Conservation (phyloP, 176 grass and related monocot species). For the Eleusine indica region DNA sequence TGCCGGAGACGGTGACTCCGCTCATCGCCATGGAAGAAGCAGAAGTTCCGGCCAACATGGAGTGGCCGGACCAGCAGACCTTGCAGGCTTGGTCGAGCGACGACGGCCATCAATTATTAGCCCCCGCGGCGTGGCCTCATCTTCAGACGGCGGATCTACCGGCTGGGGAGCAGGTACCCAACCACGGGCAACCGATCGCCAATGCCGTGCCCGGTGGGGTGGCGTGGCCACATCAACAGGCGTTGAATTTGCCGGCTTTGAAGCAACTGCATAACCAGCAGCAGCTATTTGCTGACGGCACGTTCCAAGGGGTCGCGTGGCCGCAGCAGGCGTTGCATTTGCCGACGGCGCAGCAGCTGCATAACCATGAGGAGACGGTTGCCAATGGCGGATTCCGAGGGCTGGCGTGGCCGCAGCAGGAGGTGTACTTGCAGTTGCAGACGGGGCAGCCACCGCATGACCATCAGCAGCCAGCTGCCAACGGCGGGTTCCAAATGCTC, state of each 20-base stretch:
- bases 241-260: too few relatives aligned
- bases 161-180: not conserved
- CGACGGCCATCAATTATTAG: not conserved
- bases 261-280: not conserved
- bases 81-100: not conserved
- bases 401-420: not conserved
- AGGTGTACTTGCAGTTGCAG: not conserved
- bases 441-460: not conserved
- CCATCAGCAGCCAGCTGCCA: not conserved
- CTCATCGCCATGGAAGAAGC: not conserved
- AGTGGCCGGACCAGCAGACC: not conserved
- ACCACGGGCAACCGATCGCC: not conserved
- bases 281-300: not conserved
- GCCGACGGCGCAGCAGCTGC: not conserved
- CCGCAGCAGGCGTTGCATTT: not conserved
- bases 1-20: not conserved
- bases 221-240: not conserved
- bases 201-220: not conserved
- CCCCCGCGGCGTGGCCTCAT: not conserved
- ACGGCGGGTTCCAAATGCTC: not conserved
- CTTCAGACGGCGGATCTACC: not conserved
- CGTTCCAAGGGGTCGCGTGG: not conserved
- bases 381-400: too few relatives aligned
- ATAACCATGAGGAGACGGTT: not conserved
- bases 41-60: not conserved